Evolutionary conservation across 352 stramenopile genomes (phyloP), one percentile per base, ranked within the genome.

Genomic region (Globisporangium irregulare): DNA sequence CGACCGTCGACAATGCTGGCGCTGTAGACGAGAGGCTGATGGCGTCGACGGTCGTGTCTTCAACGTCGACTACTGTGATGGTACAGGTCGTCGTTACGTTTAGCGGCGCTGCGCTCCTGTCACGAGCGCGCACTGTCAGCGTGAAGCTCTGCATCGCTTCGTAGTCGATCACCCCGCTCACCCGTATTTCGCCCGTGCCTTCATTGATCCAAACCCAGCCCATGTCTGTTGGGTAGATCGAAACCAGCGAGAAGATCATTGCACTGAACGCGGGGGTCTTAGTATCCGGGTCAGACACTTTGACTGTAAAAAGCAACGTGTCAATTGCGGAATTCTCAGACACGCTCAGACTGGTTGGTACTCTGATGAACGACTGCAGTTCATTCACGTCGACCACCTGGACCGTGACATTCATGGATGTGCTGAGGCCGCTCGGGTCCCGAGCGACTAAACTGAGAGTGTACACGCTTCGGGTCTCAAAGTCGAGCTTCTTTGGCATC

Each of bases 381-480:
- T 90, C 81, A 43, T 90, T 90, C 43, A 88, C 73, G 51, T 90
- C 79, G 20, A 72, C 57, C 22, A 90, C 79, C 12, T 77, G 58
- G 32, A 90, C 71, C 1, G 67, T 54, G 20, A 90, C 67, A 18
- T 24, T 64, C 14, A 73, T 34, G 3, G 51, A 51, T 0, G 68
- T 72, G 20, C 29, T 72, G 7, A 86, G 68, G 22, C 76, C 67
- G 15, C 48, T 41, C 4, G 56, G 46, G 36, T 90, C 81, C 18
- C 62, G 62, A 10, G 74, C 79, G 2, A 63, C 70, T 1, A 90
- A 56, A 34, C 55, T 67, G 25, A 90, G 79, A 25, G 4, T 73
- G 59, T 87, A 90, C 24, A 10, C 36, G 27, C 59, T 73, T 59
- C 79, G 73, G 50, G 62, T 25, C 34, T 90, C 80, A 43, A 74